Evolutionary conservation across 75 land plant genomes (phyloP).

Genomic region (Picea glauca): DNA sequence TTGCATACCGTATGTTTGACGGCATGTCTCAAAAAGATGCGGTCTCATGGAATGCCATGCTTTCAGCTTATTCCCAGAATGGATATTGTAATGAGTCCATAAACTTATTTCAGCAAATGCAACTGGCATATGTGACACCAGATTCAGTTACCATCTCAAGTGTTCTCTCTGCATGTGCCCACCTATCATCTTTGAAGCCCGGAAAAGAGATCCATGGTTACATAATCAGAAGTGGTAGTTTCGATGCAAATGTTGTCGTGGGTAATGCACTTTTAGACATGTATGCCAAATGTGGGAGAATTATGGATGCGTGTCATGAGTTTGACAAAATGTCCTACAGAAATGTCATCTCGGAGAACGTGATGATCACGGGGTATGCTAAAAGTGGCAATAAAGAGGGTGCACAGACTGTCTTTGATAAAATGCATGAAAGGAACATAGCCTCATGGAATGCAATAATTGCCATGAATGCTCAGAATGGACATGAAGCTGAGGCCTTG

Average conservation of each 20-base stretch:
- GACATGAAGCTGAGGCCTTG: constrained; percentile 37
- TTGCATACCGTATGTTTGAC: constrained; percentile 11
- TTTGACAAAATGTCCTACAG: constrained; percentile 6
- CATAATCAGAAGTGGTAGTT: background rate
- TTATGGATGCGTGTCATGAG: constrained; percentile 1
- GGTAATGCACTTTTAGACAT: constrained; percentile 10
- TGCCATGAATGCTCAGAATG: constrained; percentile 68
- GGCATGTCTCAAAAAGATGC: constrained; percentile 5
- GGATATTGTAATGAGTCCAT: background rate
- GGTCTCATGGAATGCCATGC: constrained; percentile 10
- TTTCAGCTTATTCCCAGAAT: background rate
- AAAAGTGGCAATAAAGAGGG: background rate
- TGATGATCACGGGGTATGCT: constrained; percentile 19
- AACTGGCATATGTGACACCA: too few relatives aligned
- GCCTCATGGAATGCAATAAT: constrained; percentile 76
- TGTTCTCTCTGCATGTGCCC: constrained; percentile 11
- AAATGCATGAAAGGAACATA: constrained; percentile 42
- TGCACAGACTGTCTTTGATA: constrained; percentile 13
- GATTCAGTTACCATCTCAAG: background rate
- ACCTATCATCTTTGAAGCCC: background rate
- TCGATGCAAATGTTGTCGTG: background rate
- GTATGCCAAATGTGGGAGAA: constrained; percentile 20
- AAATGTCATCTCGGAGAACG: constrained; percentile 12
- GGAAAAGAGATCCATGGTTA: constrained; percentile 12
- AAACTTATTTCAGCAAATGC: too few relatives aligned